phyloP scores from a whole-genome alignment of 352 stramenopile species.

The Pythium coloratum region DNA sequence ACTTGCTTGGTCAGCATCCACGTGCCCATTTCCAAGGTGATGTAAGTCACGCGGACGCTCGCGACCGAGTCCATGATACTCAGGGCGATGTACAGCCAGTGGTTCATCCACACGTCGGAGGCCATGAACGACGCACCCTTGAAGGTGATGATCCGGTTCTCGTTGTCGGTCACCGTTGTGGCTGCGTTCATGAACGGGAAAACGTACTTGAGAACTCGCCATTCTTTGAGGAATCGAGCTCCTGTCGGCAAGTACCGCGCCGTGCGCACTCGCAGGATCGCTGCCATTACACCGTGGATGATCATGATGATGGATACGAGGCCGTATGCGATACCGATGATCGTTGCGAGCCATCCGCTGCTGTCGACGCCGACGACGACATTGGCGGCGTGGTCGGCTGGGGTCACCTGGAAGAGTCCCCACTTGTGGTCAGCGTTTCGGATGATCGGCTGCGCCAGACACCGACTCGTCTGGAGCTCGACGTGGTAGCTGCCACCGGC shows the following conservation, averaged over 20 bases:
- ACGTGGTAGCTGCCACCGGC: constrained; percentile 29
- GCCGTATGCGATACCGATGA: constrained; percentile 19
- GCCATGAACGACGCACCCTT: neutral
- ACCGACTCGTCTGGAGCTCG: constrained; percentile 32
- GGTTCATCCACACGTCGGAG: constrained; percentile 23
- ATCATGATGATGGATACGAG: constrained; percentile 27
- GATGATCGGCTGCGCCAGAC: constrained; percentile 8
- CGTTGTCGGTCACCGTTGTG: neutral
- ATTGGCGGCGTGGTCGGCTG: constrained; percentile 11
- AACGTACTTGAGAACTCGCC: neutral
- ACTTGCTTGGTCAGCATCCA: constrained; percentile 19
- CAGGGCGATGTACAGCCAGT: constrained; percentile 22
- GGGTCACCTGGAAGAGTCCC: constrained; percentile 17
- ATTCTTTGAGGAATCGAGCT: neutral
- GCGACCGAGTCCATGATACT: constrained; percentile 16
- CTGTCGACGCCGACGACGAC: constrained; percentile 19
- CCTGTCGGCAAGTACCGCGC: constrained; percentile 19
- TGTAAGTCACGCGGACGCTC: constrained; percentile 12
- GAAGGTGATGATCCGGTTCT: constrained; percentile 1
- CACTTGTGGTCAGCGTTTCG: constrained; percentile 3
- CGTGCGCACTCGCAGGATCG: neutral
- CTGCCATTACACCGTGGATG: constrained; percentile 15
- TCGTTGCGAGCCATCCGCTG: constrained; percentile 8
- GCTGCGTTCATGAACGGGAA: neutral
- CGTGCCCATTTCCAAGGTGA: constrained; percentile 16